Percentiles rank a stretch among this genome's conserved stretches.
Evolutionary conservation across 2,329 filamentous ascomycete species (phyloP).

Genomic region (Neurospora sp.): DNA sequence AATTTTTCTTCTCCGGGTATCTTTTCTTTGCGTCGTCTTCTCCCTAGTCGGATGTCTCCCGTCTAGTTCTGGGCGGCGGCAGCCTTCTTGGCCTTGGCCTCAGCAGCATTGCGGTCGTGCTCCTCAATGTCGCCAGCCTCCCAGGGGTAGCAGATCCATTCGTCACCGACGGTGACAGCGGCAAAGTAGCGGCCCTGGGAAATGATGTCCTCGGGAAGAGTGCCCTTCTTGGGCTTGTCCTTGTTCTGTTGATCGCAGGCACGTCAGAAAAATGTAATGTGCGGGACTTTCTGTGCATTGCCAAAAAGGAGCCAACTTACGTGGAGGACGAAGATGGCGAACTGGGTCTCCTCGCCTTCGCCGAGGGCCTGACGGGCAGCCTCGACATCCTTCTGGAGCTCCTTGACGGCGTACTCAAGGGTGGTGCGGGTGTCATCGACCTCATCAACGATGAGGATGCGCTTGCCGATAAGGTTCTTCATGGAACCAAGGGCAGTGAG

Average conservation of each 20-base stretch:
- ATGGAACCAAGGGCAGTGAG: conserved; percentile 73
- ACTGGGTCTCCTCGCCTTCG: conserved; percentile 62
- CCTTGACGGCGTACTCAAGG: conserved; percentile 84
- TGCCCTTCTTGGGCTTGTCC: conserved; percentile 91
- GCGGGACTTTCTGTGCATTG: neutral
- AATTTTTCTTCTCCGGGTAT: neutral
- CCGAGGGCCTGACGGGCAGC: conserved; percentile 65
- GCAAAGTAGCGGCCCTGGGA: conserved; percentile 67
- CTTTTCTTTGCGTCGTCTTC: neutral
- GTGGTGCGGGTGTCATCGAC: conserved; percentile 94
- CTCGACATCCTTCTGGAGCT: conserved; percentile 92
- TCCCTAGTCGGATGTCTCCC: neutral
- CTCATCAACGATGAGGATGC: conserved; percentile 87
- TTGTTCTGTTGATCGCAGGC: conserved; percentile 59
- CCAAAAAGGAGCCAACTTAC: conserved; percentile 37
- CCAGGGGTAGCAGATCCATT: conserved; percentile 99
- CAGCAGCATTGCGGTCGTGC: conserved; percentile 64
- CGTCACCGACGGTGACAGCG: conserved; percentile 79
- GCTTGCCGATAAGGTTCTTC: conserved; percentile 83
- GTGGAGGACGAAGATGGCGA: conserved; percentile 92
- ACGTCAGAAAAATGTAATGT: neutral
- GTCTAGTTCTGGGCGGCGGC: conserved; percentile 1
- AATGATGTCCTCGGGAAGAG: conserved; percentile 69
- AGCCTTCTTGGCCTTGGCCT: conserved; percentile 24
- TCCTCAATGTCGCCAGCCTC: conserved; percentile 90